Conservation (phyloP, 371 early-diverging fungal species). For the Caulochytrium protostelioides region DNA sequence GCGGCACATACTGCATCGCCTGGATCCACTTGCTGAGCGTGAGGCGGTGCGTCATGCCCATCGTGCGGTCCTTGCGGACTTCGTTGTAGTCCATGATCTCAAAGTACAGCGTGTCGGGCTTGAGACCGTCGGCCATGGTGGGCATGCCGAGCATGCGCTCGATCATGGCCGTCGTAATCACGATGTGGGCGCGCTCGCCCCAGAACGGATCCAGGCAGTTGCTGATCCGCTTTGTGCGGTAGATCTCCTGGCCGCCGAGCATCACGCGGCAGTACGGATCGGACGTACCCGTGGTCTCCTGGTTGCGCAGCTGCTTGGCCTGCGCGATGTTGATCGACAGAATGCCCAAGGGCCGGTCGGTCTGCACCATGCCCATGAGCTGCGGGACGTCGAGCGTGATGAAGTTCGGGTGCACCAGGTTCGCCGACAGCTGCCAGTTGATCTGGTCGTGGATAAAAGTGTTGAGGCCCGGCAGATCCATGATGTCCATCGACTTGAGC, state of each 20-base stretch:
- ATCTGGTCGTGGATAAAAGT: slow-evolving; percentile 50
- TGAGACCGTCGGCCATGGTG: too few species aligned
- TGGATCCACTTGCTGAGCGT: slow-evolving; percentile 10
- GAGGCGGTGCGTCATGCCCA: slow-evolving; percentile 31
- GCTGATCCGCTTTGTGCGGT: slow-evolving; percentile 22
- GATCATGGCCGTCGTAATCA: slow-evolving; percentile 12
- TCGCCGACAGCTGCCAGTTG: slow-evolving; percentile 36
- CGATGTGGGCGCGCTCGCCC: slow-evolving; percentile 15
- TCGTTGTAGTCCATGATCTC: slow-evolving; percentile 55
- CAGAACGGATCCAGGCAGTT: slow-evolving; percentile 20
- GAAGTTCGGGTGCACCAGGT: slow-evolving; percentile 70
- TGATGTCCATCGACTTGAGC: slow-evolving; percentile 53
- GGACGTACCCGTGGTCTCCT: slow-evolving; percentile 49
- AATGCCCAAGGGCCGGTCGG: slow-evolving; percentile 61
- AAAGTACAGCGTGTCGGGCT: slow-evolving; percentile 11
- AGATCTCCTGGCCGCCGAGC: slow-evolving; percentile 45
- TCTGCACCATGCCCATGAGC: slow-evolving; percentile 32
- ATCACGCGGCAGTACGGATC: slow-evolving; percentile 61
- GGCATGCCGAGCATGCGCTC: slow-evolving; percentile 1
- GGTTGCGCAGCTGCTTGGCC: slow-evolving; percentile 50
- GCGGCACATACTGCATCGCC: too few species aligned
- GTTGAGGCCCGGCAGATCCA: neutral
- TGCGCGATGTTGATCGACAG: slow-evolving; percentile 52
- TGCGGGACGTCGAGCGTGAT: slow-evolving; percentile 60
- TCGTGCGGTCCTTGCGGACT: slow-evolving; percentile 32